Percentiles rank a stretch among this genome's conserved stretches.
Evolutionary conservation across 371 early-diverging fungal species (phyloP).

Genomic region (Capniomyces stellatus): DNA sequence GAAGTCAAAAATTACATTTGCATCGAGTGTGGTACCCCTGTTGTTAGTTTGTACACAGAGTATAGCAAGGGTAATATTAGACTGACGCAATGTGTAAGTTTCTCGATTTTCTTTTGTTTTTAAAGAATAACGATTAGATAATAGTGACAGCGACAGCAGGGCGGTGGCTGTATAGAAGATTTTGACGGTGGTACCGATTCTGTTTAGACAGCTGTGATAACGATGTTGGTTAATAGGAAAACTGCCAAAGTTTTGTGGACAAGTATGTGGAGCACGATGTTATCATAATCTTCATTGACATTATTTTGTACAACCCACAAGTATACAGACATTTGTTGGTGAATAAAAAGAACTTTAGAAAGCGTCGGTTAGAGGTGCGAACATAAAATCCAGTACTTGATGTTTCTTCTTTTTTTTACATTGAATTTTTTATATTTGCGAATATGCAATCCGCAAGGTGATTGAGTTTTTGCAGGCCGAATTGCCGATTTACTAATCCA

Average conservation of each 20-base stretch:
- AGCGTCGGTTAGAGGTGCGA: neutral
- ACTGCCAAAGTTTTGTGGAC: constrained; percentile 73
- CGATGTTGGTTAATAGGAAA: constrained; percentile 10
- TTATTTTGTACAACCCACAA: constrained; percentile 77
- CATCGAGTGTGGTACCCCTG: constrained; percentile 66
- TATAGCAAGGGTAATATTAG: constrained; percentile 80
- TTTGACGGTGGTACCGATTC: no score
- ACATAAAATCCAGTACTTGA: constrained; percentile 7
- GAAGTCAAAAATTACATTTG: constrained; percentile 26
- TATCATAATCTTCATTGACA: constrained; percentile 80
- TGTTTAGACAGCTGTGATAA: neutral
- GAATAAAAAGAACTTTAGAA: constrained; percentile 34
- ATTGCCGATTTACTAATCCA: neutral
- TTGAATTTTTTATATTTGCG: no score
- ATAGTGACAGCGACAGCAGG: no score
- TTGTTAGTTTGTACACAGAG: constrained; percentile 61
- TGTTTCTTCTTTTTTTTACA: neutral
- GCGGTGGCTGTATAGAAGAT: no score
- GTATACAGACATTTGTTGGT: constrained; percentile 81
- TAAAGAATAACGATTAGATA: no score
- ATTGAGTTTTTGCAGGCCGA: neutral
- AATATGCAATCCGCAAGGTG: neutral
- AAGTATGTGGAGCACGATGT: constrained; percentile 86
- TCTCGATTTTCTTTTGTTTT: neutral
- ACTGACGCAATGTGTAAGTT: constrained; percentile 63